These are phyloP conservation scores for Diutina neorugosa DNA, from an alignment of 1,139 yeast genomes.

Conservation along the genomic window DNA sequence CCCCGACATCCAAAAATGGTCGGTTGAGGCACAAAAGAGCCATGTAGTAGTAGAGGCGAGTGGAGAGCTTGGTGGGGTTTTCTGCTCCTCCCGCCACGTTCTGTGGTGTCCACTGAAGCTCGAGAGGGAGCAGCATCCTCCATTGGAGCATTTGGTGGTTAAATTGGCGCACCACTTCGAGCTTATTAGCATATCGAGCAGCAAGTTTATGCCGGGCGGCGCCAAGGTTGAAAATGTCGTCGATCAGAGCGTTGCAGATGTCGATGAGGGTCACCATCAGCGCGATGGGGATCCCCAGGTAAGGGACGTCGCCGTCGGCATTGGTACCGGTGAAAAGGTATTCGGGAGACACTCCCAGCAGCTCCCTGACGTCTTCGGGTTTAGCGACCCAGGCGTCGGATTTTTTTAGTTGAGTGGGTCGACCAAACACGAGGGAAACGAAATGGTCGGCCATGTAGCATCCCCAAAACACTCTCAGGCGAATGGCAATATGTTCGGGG, in stretches of 20 bases:
- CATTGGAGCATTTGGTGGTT: constrained; percentile 7
- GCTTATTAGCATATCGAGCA: not conserved
- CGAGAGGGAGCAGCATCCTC: constrained; percentile 7
- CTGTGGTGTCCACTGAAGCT: constrained; percentile 7
- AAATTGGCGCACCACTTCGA: constrained; percentile 6
- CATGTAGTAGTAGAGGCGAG: constrained; percentile 9
- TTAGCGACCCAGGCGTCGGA: constrained; percentile 52
- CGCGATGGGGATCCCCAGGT: constrained; percentile 28
- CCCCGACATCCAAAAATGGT: constrained; percentile 6
- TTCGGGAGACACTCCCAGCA: constrained; percentile 39
- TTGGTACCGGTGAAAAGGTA: constrained; percentile 19
- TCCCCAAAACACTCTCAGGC: constrained; percentile 10
- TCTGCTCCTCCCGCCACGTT: constrained; percentile 6
- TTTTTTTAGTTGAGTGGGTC: constrained; percentile 35
- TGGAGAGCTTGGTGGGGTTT: constrained; percentile 9
- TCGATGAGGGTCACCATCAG: constrained; percentile 36
- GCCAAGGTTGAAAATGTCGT: constrained; percentile 32
- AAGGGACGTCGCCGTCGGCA: constrained; percentile 8
- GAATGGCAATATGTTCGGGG: constrained; percentile 5
- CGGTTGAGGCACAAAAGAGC: constrained; percentile 9
- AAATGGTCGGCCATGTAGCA: constrained; percentile 9
- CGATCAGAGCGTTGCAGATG: constrained; percentile 41
- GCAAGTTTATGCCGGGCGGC: not conserved
- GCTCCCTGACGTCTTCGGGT: constrained; percentile 48
- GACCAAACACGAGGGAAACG: constrained; percentile 10